These are phyloP conservation scores for Xylariaceae sp. DNA, from an alignment of 2,329 filamentous ascomycete species.

Conservation along the genomic window DNA sequence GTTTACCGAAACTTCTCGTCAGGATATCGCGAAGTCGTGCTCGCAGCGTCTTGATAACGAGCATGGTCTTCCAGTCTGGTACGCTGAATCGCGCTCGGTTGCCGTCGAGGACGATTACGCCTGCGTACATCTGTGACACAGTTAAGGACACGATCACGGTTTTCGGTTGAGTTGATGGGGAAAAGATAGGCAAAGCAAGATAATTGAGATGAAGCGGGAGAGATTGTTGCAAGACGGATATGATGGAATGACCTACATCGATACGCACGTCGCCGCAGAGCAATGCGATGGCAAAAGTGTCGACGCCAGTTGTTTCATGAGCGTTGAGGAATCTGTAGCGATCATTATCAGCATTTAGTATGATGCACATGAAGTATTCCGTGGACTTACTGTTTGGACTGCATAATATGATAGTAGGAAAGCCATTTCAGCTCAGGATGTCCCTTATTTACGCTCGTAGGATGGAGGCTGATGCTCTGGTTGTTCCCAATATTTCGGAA, in stretches of 20 bases:
- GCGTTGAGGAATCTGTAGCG: slow-evolving; percentile 73
- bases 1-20: slow-evolving; percentile 65
- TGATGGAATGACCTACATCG: slow-evolving; percentile 54
- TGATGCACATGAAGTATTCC: background rate
- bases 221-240: background rate
- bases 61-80: slow-evolving; percentile 84
- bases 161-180: too few relatives aligned
- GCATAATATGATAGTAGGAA: slow-evolving; percentile 97
- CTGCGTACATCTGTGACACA: slow-evolving; percentile 68
- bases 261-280: slow-evolving; percentile 87
- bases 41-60: slow-evolving; percentile 82
- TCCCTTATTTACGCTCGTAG: slow-evolving; percentile 83
- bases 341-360: slow-evolving; percentile 22
- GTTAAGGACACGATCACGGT: too few relatives aligned
- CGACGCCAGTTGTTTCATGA: slow-evolving; percentile 78
- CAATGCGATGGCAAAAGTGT: slow-evolving; percentile 79
- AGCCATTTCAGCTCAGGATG: slow-evolving; percentile 71
- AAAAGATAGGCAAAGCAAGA: too few relatives aligned
- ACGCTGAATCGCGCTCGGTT: slow-evolving; percentile 82
- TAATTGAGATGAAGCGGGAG: background rate
- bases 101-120: slow-evolving; percentile 81
- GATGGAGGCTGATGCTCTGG: slow-evolving; percentile 82
- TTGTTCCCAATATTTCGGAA: slow-evolving; percentile 92
- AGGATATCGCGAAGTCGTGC: slow-evolving; percentile 73
- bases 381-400: slow-evolving; percentile 68